These are phyloP conservation scores for Wickerhamomyces chambardii DNA, from an alignment of 805 yeast species.

Conservation along the genomic window DNA sequence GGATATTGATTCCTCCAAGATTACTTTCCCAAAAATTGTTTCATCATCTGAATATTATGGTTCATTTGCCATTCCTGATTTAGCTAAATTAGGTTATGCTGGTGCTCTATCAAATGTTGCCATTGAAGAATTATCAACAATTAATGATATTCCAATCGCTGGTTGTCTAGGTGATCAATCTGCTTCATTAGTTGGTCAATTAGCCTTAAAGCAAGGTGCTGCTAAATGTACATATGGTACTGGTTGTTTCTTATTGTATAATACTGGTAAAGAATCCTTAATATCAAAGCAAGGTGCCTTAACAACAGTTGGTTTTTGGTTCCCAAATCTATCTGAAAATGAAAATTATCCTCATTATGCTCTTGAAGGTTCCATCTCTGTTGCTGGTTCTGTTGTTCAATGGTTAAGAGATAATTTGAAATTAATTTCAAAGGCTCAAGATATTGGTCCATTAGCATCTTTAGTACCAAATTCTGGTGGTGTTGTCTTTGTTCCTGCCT, in stretches of 20 bases:
- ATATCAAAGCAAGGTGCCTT: constrained; percentile 73
- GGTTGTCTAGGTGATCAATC: constrained; percentile 95
- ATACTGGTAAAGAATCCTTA: constrained; percentile 70
- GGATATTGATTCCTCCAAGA: constrained; percentile 61
- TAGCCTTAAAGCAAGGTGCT: constrained; percentile 74
- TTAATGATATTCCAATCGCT: constrained; percentile 63
- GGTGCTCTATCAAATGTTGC: constrained; percentile 43
- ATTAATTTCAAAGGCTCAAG: constrained; percentile 71
- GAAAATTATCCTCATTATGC: constrained; percentile 70
- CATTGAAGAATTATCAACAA: constrained; percentile 34
- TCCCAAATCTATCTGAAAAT: constrained; percentile 46
- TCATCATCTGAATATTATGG: constrained; percentile 79
- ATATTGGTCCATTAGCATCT: constrained; percentile 85
- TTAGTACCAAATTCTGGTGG: constrained; percentile 80
- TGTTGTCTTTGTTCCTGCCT: constrained; percentile 91
- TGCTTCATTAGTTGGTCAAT: constrained; percentile 88
- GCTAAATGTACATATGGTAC: constrained; percentile 97
- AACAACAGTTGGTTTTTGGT: constrained; percentile 88
- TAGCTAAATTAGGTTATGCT: constrained; percentile 41
- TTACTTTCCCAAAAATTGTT: constrained; percentile 66
- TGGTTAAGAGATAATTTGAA: constrained; percentile 91
- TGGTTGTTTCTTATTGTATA: constrained; percentile 85
- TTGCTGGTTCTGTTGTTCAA: constrained; percentile 89
- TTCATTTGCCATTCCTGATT: constrained; percentile 51
- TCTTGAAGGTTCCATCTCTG: constrained; percentile 92